Conservation (phyloP, 192 early-diverging fungal species). For the Kappamyces sp. region DNA sequence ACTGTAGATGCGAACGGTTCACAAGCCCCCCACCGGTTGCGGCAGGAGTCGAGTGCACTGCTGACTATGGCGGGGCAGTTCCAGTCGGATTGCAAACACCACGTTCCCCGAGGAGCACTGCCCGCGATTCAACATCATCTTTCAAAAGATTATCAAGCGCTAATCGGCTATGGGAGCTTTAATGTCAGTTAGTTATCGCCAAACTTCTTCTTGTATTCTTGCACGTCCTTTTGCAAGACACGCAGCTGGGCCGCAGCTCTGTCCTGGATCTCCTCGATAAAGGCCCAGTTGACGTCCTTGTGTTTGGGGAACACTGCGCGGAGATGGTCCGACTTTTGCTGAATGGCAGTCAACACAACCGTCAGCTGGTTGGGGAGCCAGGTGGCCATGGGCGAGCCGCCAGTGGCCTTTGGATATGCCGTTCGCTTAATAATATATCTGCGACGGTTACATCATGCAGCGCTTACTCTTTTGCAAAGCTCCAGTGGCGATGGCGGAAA, state of each 20-base stretch:
- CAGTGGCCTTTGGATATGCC: conserved; percentile 67
- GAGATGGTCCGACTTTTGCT: conserved; percentile 29
- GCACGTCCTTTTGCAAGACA: conserved; percentile 62
- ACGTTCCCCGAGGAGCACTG: no score
- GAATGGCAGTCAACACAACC: conserved; percentile 57
- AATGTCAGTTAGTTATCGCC: neutral
- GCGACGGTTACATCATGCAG: neutral
- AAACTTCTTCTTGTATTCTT: conserved; percentile 38
- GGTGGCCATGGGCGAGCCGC: conserved; percentile 59
- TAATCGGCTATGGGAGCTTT: no score
- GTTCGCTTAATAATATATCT: conserved; percentile 72
- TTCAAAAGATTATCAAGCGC: no score
- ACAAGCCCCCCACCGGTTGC: no score
- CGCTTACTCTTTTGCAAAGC: conserved; percentile 67
- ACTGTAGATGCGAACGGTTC: no score
- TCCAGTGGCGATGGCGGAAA: conserved; percentile 84
- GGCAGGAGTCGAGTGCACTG: no score
- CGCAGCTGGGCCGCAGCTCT: conserved; percentile 57
- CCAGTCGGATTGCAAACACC: no score
- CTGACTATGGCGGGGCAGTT: no score
- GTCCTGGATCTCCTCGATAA: conserved; percentile 54
- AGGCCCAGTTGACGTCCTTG: conserved; percentile 45
- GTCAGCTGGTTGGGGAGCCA: conserved; percentile 66
- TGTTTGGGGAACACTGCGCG: conserved; percentile 46
- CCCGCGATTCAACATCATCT: no score